Conservation (phyloP, 2,329 filamentous ascomycete species). For the Pyrenochaeta sp. region DNA sequence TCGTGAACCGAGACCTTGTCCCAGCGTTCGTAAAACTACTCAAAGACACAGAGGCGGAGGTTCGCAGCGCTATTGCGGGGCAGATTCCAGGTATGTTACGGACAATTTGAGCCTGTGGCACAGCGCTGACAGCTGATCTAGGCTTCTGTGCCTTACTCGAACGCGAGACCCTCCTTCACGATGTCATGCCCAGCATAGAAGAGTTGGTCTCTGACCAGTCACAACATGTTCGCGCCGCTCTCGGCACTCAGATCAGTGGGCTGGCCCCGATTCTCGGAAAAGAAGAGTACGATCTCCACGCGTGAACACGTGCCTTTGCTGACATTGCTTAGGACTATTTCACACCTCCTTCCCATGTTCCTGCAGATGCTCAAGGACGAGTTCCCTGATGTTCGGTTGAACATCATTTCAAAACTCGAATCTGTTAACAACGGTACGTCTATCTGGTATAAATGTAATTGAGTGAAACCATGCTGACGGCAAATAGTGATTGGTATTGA, state of each 20-base stretch:
- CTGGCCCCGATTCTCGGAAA: slow-evolving; percentile 96
- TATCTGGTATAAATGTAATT: no score
- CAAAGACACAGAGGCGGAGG: slow-evolving; percentile 97
- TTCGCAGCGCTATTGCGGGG: slow-evolving; percentile 93
- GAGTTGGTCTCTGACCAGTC: slow-evolving; percentile 95
- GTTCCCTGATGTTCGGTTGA: slow-evolving; percentile 95
- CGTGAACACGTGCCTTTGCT: slow-evolving; percentile 34
- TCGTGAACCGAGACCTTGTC: slow-evolving; percentile 90
- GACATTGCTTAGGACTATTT: slow-evolving; percentile 74
- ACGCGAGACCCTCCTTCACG: slow-evolving; percentile 84
- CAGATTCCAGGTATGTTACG: slow-evolving; percentile 78
- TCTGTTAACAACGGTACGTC: slow-evolving; percentile 88
- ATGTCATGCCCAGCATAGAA: slow-evolving; percentile 96
- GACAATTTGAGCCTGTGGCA: slow-evolving; percentile 8
- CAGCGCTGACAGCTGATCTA: slow-evolving; percentile 47
- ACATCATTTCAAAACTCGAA: slow-evolving; percentile 99
- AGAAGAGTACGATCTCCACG: slow-evolving; percentile 73
- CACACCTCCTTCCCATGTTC: slow-evolving; percentile 98
- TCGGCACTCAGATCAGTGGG: slow-evolving; percentile 96
- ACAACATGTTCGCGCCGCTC: slow-evolving; percentile 93
- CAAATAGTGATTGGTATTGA: slow-evolving; percentile 91
- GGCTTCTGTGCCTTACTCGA: slow-evolving; percentile 94
- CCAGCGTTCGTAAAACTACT: slow-evolving; percentile 96
- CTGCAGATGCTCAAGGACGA: slow-evolving; percentile 99
- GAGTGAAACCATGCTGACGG: no score